Evolutionary conservation across 208 protist species (phyloP).

Genomic region (Wallacemonas rigidus): DNA sequence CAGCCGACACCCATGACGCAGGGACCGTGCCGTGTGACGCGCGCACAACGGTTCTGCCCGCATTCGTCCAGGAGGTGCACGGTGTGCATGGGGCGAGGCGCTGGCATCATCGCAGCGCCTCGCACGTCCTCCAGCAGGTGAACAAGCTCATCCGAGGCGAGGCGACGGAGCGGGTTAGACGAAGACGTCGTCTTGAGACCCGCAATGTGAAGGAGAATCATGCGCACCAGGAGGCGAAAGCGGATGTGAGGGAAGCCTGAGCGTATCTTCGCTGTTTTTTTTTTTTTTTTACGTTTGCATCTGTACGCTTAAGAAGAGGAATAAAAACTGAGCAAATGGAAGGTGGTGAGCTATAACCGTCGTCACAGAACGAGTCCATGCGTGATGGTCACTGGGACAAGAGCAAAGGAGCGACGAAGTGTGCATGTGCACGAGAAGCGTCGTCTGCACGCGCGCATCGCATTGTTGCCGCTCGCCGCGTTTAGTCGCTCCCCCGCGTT

Average conservation of each 20-base stretch:
- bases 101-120: neutral
- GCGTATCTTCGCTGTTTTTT: neutral
- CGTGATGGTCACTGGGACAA: no score
- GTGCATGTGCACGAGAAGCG: no score
- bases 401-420: no score
- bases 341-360: no score
- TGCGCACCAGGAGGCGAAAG: neutral
- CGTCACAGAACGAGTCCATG: no score
- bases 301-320: no score
- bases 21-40: neutral
- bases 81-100: neutral
- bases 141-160: slow-evolving; percentile 41
- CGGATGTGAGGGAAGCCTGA: neutral
- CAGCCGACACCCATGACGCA: neutral
- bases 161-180: slow-evolving; percentile 20
- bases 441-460: no score
- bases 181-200: slow-evolving; percentile 16
- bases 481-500: neutral
- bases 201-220: slow-evolving; percentile 8
- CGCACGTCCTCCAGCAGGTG: slow-evolving; percentile 30
- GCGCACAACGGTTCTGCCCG: neutral
- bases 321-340: no score
- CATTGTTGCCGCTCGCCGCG: no score
- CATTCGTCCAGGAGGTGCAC: slow-evolving; percentile 1
- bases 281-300: neutral